These are phyloP conservation scores for Aechmea fasciata DNA, from an alignment of 176 grass and related monocot species.

Conservation along the genomic window DNA sequence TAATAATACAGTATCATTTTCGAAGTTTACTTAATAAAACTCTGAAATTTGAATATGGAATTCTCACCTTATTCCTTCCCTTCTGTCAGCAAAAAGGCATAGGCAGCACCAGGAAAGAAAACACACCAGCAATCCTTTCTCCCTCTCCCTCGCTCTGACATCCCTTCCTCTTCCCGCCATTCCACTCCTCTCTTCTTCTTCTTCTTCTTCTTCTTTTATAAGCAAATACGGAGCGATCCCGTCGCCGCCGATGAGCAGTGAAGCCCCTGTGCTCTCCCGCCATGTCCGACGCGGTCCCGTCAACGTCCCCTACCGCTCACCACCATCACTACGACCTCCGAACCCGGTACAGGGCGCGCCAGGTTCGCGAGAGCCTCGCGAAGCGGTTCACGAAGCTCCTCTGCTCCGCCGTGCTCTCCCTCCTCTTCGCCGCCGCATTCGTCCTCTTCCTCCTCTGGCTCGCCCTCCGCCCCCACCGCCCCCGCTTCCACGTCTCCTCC, in stretches of 20 bases:
- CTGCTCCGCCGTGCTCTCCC: conserved; percentile 58
- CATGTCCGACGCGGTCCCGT: conserved; percentile 1
- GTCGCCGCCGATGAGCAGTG: not conserved
- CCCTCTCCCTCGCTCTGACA: conserved; percentile 1
- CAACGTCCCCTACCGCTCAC: not conserved
- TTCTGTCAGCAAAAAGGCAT: not conserved
- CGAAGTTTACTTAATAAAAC: not conserved
- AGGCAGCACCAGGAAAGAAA: not conserved
- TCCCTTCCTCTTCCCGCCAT: conserved; percentile 1
- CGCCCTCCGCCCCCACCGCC: conserved; percentile 69
- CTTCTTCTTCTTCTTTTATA: not conserved
- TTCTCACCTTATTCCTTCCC: not conserved
- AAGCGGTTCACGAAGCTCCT: conserved; percentile 36
- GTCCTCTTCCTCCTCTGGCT: conserved; percentile 61
- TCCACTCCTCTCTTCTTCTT: not conserved
- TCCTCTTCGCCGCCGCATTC: conserved; percentile 46
- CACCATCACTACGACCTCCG: conserved; percentile 1
- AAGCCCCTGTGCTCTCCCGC: too few relatives aligned
- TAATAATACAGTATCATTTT: too few relatives aligned
- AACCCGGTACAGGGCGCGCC: conserved; percentile 8
- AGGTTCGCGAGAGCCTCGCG: conserved; percentile 13
- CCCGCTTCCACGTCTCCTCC: conserved; percentile 56
- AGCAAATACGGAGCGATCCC: not conserved
- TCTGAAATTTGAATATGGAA: not conserved
- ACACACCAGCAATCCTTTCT: too few relatives aligned